Evolutionary conservation across 2,329 filamentous ascomycete species (phyloP).

Genomic region (Fusarium equiseti): DNA sequence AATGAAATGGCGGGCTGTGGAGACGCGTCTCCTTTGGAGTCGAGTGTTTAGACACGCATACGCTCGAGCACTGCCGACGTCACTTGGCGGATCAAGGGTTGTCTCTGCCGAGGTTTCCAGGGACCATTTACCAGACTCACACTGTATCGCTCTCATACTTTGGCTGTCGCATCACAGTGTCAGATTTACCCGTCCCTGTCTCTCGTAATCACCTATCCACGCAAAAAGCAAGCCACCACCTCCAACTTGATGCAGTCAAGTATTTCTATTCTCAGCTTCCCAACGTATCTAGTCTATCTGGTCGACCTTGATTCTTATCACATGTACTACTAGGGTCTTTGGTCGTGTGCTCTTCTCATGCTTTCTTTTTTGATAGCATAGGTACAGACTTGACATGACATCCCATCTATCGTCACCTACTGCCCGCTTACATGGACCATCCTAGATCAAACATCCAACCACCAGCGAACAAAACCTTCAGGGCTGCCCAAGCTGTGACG

Average conservation of each 20-base stretch:
- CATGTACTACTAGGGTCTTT: conserved; percentile 15
- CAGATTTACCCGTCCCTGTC: not conserved
- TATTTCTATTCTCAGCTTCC: conserved; percentile 32
- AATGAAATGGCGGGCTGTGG: conserved; percentile 26
- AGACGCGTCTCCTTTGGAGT: conserved; percentile 32
- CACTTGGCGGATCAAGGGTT: conserved; percentile 40
- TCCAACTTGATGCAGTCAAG: conserved; percentile 1
- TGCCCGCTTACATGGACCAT: conserved; percentile 29
- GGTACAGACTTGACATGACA: not conserved
- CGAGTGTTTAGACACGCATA: conserved; percentile 6
- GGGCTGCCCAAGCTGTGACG: conserved; percentile 30
- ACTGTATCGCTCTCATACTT: not conserved
- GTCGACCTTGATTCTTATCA: conserved; percentile 29
- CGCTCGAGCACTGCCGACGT: conserved; percentile 41
- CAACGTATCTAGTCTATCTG: not conserved
- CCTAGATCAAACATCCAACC: conserved; percentile 8
- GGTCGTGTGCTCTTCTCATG: conserved; percentile 13
- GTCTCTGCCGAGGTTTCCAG: conserved; percentile 16
- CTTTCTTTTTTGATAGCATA: not conserved
- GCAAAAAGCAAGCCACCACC: conserved; percentile 19
- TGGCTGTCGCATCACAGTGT: conserved; percentile 7
- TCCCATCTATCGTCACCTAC: conserved; percentile 8
- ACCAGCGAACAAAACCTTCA: conserved; percentile 7
- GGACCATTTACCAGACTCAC: not conserved
- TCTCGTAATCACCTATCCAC: conserved; percentile 15